Base-by-base conservation (phyloP, 1,284 basidiomycete genomes). In the Cerrena zonata region DNA sequence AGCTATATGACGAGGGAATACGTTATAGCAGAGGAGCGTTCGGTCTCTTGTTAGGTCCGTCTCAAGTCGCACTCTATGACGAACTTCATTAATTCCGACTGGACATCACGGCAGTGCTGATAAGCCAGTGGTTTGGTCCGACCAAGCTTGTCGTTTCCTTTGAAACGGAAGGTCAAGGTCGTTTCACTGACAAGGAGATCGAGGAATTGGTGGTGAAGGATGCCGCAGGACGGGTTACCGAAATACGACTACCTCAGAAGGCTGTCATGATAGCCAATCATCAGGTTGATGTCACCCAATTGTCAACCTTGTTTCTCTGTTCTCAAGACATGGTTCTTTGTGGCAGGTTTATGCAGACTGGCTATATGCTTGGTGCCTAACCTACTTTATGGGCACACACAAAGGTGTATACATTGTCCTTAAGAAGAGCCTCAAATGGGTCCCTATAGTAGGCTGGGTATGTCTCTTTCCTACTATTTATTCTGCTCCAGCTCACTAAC, bases 351-450 rank as follows among this genome's bases (percentile, higher is more conserved):
- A 96, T 65, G 79, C 84, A 3, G 94, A 96, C 70, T 91, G 89
- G 89, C 91, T 89, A 82, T 95, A 94, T 61, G 79, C 89, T 30
- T 96, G 94, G 94, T 86, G 84, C 59, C 68, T 94, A 44, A 79
- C 82, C 1, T 92, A 91, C 62, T 90, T 89, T 62, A 77, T 84
- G 56, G 78, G 81, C 27, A 77, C 80, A 10, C 82, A 89, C 65
- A 74, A 75, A 52, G 80, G 91, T 51, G 77, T 97, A 24, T 86
- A 84, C 61, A 97, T 97, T 60, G 85, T 94, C 15, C 74, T 97
- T 53, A 97, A 97, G 75, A 86, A 86, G 60, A 89, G 84, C 57
- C 74, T 97, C 52, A 88, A 88, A 67, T 92, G 91, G 82, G 67
- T 94, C 2, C 94, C 94, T 7, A 66, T 96, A 45, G 65, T 94